phyloP scores from a whole-genome alignment of 257 asterid species.

The Ophiorrhiza pumila region DNA sequence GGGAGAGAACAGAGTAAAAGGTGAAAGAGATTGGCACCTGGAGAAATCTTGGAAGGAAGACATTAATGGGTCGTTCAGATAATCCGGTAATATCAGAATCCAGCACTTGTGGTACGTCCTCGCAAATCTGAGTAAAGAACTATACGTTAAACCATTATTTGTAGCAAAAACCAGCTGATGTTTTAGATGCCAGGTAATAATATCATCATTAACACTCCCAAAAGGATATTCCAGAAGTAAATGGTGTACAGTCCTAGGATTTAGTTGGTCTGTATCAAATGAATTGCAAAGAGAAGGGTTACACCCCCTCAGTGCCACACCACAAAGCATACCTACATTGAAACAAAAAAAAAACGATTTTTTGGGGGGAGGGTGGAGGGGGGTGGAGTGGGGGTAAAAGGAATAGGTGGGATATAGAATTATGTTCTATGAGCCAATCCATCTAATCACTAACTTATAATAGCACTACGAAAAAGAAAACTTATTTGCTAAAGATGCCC shows the following conservation, averaged over 20 bases:
- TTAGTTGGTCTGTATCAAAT: too few species aligned
- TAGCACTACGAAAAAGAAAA: neutral
- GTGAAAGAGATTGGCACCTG: slow-evolving; percentile 43
- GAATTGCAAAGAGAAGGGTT: too few species aligned
- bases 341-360: neutral
- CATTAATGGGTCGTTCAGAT: slow-evolving; percentile 80
- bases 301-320: neutral
- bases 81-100: slow-evolving; percentile 80
- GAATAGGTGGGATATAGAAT: neutral
- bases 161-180: neutral
- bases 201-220: neutral
- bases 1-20: neutral
- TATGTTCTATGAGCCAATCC: neutral
- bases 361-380: too few species aligned
- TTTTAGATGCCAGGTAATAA: neutral
- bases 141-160: slow-evolving; percentile 5
- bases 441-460: neutral
- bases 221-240: neutral
- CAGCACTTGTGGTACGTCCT: slow-evolving; percentile 77
- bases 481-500: neutral
- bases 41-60: slow-evolving; percentile 82
- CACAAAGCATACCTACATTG: neutral
- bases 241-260: too few species aligned
- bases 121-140: slow-evolving; percentile 55
- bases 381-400: too few species aligned